Conservation (phyloP, 2,329 filamentous ascomycete species). For the Alternaria gaisen region DNA sequence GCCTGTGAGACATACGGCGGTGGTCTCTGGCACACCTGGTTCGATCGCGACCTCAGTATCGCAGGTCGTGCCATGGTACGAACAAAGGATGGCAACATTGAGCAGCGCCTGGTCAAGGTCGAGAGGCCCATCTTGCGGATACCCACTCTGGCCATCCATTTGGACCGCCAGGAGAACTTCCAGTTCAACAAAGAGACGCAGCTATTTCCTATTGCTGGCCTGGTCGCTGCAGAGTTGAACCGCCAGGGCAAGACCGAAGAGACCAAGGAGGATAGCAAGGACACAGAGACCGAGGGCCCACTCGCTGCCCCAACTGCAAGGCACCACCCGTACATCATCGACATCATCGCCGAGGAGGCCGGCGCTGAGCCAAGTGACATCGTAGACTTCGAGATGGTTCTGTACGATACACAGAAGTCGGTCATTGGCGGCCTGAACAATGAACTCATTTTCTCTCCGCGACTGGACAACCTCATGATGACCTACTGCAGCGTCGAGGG, state of each 20-base stretch:
- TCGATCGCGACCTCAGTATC: slow-evolving; percentile 91
- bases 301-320: slow-evolving; percentile 80
- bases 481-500: slow-evolving; percentile 91
- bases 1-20: slow-evolving; percentile 97
- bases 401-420: slow-evolving; percentile 94
- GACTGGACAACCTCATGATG: slow-evolving; percentile 95
- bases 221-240: slow-evolving; percentile 89
- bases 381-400: slow-evolving; percentile 93
- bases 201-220: slow-evolving; percentile 89
- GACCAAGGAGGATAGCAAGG: slow-evolving; percentile 55
- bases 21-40: slow-evolving; percentile 98
- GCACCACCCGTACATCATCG: slow-evolving; percentile 87
- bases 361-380: slow-evolving; percentile 75
- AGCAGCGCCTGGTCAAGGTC: slow-evolving; percentile 87
- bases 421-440: slow-evolving; percentile 89
- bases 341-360: slow-evolving; percentile 83
- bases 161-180: slow-evolving; percentile 86
- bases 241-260: slow-evolving; percentile 66
- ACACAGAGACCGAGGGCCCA: slow-evolving; percentile 55
- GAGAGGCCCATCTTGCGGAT: slow-evolving; percentile 90
- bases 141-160: slow-evolving; percentile 91
- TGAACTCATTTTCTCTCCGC: slow-evolving; percentile 95
- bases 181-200: slow-evolving; percentile 97
- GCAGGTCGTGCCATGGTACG: slow-evolving; percentile 88
- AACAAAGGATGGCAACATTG: slow-evolving; percentile 75